Evolutionary conservation across 768 basidiomycete genomes (phyloP), one percentile per base, ranked within the genome.

Genomic region (Rhodotorula taiwanensis): DNA sequence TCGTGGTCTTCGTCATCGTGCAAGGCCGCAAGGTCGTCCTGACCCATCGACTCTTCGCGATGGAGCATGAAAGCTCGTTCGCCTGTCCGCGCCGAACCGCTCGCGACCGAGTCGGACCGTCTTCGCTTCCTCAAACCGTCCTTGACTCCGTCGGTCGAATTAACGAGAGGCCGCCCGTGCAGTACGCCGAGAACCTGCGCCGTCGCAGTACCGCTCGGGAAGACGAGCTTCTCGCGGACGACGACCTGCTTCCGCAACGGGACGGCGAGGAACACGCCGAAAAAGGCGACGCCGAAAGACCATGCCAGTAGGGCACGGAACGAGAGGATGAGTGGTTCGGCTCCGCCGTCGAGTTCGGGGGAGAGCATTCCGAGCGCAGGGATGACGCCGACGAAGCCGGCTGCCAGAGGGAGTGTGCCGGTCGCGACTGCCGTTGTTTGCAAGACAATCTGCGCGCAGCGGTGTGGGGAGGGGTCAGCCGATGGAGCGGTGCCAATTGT

Each of bases 181-280:
- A 98, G 80, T 18, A 95, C 88, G 4, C 90, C 86, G 51, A 98
- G 90, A 16, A 98, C 80, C 69, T 95, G 93, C 8, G 93, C 93
- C 3, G 94, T 98, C 2, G 93, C 93, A 21, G 93, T 94, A 34
- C 94, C 94, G 2, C 89, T 91, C 4, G 94, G 94, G 71, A 98
- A 98, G 4, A 87, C 80, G 6, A 98, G 83, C 75, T 94, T 85
- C 76, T 98, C 94, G 74, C 93, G 87, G 45, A 98, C 84, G 62
- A 98, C 91, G 88, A 94, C 91, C 83, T 95, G 92, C 73, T 89
- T 88, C 51, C 94, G 84, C 33, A 98, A 82, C 11, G 93, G 94
- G 21, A 92, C 90, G 3, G 94, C 94, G 45, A 98, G 80, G 75
- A 97, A 94, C n/a, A 97, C 93, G 83, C 93, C 94, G 76, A 97